phyloP scores from a whole-genome alignment of 805 yeast genomes.

The Priceomyces haplophilus region DNA sequence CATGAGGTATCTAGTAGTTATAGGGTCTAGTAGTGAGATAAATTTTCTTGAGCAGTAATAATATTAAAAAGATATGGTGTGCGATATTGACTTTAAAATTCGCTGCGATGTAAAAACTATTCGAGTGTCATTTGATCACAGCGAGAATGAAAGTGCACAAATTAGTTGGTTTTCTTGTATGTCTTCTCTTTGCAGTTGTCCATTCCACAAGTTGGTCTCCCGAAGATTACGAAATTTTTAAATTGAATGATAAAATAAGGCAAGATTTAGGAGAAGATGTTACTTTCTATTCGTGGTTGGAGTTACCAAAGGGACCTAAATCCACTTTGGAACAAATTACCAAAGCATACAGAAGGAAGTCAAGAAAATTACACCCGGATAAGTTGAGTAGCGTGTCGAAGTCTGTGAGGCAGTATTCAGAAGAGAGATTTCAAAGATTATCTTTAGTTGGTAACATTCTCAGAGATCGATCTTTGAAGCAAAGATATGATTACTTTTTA shows the following conservation, averaged over 20 bases:
- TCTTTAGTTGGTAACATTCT: constrained; percentile 74
- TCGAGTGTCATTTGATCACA: background rate
- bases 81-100: background rate
- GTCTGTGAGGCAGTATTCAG: constrained; percentile 47
- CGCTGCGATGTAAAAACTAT: background rate
- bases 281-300: constrained; percentile 69
- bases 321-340: constrained; percentile 53
- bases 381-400: constrained; percentile 40
- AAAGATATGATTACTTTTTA: constrained; percentile 81
- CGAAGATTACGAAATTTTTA: constrained; percentile 79
- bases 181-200: constrained; percentile 5
- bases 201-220: constrained; percentile 50
- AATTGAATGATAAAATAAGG: constrained; percentile 60
- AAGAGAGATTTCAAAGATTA: constrained; percentile 72
- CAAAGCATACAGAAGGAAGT: constrained; percentile 66
- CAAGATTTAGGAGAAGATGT: constrained; percentile 59
- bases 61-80: background rate
- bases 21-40: no score
- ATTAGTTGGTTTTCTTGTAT: background rate
- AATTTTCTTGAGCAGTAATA: no score
- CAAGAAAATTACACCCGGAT: constrained; percentile 84
- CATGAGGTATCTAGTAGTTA: no score
- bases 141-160: background rate
- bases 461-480: constrained; percentile 50
- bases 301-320: constrained; percentile 43